Percentiles rank a stretch among this genome's conserved stretches.
Evolutionary conservation across 805 yeast genomes (phyloP).

Genomic region (Saturnispora mendoncae): DNA sequence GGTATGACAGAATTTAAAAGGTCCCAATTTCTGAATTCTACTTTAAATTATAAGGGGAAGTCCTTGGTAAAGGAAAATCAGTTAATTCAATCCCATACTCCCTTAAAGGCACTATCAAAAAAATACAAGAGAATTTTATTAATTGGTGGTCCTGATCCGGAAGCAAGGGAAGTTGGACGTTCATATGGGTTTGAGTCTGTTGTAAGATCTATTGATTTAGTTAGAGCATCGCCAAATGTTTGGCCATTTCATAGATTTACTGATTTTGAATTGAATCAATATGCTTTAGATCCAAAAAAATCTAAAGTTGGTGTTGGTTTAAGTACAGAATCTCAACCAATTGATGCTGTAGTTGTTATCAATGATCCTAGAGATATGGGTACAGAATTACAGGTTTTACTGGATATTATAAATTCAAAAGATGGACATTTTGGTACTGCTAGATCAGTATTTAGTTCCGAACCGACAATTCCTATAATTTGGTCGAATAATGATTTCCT

Average conservation of each 20-base stretch:
- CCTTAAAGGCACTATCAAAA: slow-evolving; percentile 51
- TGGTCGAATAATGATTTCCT: slow-evolving; percentile 69
- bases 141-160: slow-evolving; percentile 71
- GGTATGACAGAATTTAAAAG: slow-evolving; percentile 46
- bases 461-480: slow-evolving; percentile 67
- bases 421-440: slow-evolving; percentile 59
- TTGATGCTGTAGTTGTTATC: slow-evolving; percentile 75
- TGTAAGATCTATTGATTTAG: slow-evolving; percentile 61
- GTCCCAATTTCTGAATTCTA: slow-evolving; percentile 39
- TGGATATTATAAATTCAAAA: slow-evolving; percentile 58
- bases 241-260: slow-evolving; percentile 62
- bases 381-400: slow-evolving; percentile 69
- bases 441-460: slow-evolving; percentile 32
- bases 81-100: slow-evolving; percentile 82
- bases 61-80: slow-evolving; percentile 48
- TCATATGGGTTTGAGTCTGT: slow-evolving; percentile 73
- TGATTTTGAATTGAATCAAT: slow-evolving; percentile 36
- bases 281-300: slow-evolving; percentile 28
- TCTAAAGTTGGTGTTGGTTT: slow-evolving; percentile 18
- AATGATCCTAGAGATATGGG: slow-evolving; percentile 89
- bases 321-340: slow-evolving; percentile 27
- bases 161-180: slow-evolving; percentile 67
- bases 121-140: slow-evolving; percentile 57
- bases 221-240: slow-evolving; percentile 44
- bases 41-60: slow-evolving; percentile 27